These are phyloP conservation scores for Dipteronia sinensis DNA, from an alignment of 345 rosid species.

Conservation along the genomic window DNA sequence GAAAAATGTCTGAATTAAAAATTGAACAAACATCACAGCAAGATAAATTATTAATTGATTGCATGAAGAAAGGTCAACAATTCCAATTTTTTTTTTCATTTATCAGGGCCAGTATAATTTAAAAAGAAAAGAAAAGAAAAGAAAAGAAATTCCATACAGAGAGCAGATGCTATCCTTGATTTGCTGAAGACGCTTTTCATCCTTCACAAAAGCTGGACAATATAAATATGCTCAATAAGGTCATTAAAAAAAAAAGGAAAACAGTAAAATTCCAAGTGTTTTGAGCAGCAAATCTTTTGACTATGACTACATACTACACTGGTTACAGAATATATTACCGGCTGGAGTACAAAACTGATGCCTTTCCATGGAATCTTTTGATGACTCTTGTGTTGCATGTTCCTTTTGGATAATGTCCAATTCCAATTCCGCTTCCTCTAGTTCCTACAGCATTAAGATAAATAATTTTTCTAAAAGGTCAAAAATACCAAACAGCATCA, in stretches of 20 bases:
- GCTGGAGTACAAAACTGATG: slow-evolving; percentile 33
- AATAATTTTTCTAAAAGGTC: slow-evolving; percentile 9
- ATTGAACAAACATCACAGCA: slow-evolving; percentile 9
- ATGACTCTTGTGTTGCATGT: slow-evolving; percentile 32
- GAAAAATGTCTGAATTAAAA: not conserved
- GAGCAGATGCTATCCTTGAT: slow-evolving; percentile 64
- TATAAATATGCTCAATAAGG: slow-evolving; percentile 10
- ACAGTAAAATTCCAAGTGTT: not conserved
- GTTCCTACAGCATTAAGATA: slow-evolving; percentile 47
- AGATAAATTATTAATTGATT: not conserved
- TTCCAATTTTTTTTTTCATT: not conserved
- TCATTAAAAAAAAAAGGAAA: not conserved
- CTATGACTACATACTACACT: not conserved
- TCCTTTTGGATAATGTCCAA: slow-evolving; percentile 60
- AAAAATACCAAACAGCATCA: slow-evolving; percentile 14
- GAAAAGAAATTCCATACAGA: slow-evolving; percentile 47
- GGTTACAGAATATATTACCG: slow-evolving; percentile 32
- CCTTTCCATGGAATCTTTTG: slow-evolving; percentile 33
- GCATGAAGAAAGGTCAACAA: slow-evolving; percentile 8
- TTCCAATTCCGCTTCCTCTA: slow-evolving; percentile 78
- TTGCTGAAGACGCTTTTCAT: slow-evolving; percentile 60
- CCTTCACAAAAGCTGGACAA: slow-evolving; percentile 49
- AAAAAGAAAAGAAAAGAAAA: not conserved
- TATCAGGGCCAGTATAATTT: slow-evolving; percentile 3
- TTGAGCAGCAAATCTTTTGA: not conserved